These are phyloP conservation scores for Niveomyces coronatus DNA, from an alignment of 2,329 filamentous ascomycete genomes.

Conservation along the genomic window DNA sequence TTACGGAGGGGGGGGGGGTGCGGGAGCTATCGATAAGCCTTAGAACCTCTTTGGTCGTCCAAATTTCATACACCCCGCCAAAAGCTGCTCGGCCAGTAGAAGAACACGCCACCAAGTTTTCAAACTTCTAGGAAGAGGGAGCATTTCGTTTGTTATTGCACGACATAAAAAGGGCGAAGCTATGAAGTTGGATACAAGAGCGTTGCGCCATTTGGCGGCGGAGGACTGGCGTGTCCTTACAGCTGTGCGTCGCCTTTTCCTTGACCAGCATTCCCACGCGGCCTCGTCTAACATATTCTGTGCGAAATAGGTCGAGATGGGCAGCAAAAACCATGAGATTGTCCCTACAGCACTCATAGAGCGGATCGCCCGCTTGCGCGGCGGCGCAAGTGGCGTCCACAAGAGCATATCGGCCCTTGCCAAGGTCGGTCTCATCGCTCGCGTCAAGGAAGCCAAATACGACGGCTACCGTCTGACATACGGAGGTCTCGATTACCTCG, in stretches of 20 bases:
- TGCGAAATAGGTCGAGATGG: constrained; percentile 81
- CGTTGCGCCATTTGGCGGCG: constrained; percentile 78
- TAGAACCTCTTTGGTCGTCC: constrained; percentile 16
- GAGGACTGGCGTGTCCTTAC: constrained; percentile 96
- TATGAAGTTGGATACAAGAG: constrained; percentile 94
- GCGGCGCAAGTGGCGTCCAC: constrained; percentile 69
- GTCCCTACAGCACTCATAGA: constrained; percentile 86
- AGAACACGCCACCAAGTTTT: neutral
- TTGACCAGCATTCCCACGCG: constrained; percentile 17
- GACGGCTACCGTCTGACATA: constrained; percentile 96
- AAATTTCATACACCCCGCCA: constrained; percentile 18
- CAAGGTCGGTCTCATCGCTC: constrained; percentile 83
- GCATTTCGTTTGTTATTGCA: too few relatives aligned
- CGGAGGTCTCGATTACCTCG: constrained; percentile 94
- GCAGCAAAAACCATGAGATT: constrained; percentile 93
- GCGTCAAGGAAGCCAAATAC: constrained; percentile 92
- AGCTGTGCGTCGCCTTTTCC: constrained; percentile 51
- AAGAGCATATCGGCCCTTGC: constrained; percentile 82
- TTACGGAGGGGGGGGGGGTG: too few relatives aligned
- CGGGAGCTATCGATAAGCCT: constrained; percentile 15
- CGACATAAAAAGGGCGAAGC: constrained; percentile 12
- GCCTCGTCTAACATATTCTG: constrained; percentile 24
- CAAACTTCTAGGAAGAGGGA: neutral
- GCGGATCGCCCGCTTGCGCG: constrained; percentile 70
- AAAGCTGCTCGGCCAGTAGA: neutral